These are phyloP conservation scores for Cladosporium colombiae DNA, from an alignment of 2,329 filamentous ascomycete species.

Conservation along the genomic window DNA sequence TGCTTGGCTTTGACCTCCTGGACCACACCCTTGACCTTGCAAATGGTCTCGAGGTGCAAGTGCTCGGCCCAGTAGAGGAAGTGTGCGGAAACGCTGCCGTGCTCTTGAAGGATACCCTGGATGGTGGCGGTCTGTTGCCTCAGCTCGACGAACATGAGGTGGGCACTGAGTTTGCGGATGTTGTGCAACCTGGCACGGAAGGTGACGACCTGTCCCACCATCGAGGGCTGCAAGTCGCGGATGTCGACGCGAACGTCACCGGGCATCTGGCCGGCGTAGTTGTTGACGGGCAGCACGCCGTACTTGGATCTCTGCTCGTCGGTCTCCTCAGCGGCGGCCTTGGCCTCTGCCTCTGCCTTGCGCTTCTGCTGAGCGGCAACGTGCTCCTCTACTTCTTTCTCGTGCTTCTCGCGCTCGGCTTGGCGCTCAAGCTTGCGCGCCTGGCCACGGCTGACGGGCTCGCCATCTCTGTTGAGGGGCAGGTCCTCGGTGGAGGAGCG, in stretches of 20 bases:
- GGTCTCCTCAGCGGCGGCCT: slow-evolving; percentile 56
- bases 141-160: slow-evolving; percentile 82
- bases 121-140: slow-evolving; percentile 81
- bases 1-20: slow-evolving; percentile 67
- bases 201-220: slow-evolving; percentile 60
- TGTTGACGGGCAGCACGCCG: slow-evolving; percentile 59
- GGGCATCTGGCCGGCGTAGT: slow-evolving; percentile 55
- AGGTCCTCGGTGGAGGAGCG: slow-evolving; percentile 39
- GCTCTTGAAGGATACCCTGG: slow-evolving; percentile 74
- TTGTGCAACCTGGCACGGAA: slow-evolving; percentile 77
- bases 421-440: slow-evolving; percentile 51
- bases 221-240: slow-evolving; percentile 52
- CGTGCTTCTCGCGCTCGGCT: slow-evolving; percentile 47
- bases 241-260: slow-evolving; percentile 52
- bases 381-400: slow-evolving; percentile 46
- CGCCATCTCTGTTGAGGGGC: slow-evolving; percentile 52
- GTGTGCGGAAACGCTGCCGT: slow-evolving; percentile 64
- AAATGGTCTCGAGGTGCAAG: slow-evolving; percentile 73
- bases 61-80: slow-evolving; percentile 89
- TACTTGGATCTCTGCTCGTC: slow-evolving; percentile 61
- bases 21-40: slow-evolving; percentile 73
- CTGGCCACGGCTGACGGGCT: slow-evolving; percentile 53
- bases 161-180: slow-evolving; percentile 76
- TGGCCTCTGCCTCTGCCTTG: slow-evolving; percentile 50
- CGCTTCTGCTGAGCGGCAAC: slow-evolving; percentile 48